Evolutionary conservation across 345 rosid species (phyloP).

Genomic region (Triadica sebifera): DNA sequence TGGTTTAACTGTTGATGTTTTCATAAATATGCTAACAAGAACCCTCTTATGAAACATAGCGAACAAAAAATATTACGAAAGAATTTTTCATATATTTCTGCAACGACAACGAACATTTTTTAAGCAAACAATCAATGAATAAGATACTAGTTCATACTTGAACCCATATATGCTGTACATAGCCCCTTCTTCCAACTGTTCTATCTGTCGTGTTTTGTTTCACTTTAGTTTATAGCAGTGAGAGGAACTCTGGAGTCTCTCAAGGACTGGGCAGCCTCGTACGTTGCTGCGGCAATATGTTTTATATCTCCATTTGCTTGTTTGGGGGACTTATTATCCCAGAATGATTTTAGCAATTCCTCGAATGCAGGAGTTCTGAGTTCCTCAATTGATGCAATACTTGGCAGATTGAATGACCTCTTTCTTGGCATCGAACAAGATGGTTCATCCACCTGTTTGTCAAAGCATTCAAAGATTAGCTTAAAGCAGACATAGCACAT

Average conservation of each 20-base stretch:
- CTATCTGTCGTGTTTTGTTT: constrained; percentile 1
- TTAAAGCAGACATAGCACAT: background rate
- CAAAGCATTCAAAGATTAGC: background rate
- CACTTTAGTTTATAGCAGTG: constrained; percentile 71
- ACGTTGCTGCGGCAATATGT: constrained; percentile 47
- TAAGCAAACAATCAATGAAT: constrained; percentile 35
- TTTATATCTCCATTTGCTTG: constrained; percentile 75
- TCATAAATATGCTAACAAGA: background rate
- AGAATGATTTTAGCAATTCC: constrained; percentile 65
- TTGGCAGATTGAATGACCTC: constrained; percentile 73
- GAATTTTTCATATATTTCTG: constrained; percentile 13
- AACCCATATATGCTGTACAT: constrained; percentile 40
- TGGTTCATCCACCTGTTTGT: constrained; percentile 74
- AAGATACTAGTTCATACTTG: background rate
- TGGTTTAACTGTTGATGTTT: background rate
- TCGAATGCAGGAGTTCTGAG: constrained; percentile 86
- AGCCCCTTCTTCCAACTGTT: background rate
- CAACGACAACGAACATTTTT: background rate
- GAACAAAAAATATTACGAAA: background rate
- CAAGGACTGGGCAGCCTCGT: constrained; percentile 61
- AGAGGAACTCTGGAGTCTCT: constrained; percentile 85
- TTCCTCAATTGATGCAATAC: constrained; percentile 73
- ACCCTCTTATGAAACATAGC: background rate
- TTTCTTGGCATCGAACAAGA: constrained; percentile 89
- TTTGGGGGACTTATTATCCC: constrained; percentile 61